Conservation (phyloP, 805 yeast genomes). For the Candida arabinofermentans region DNA sequence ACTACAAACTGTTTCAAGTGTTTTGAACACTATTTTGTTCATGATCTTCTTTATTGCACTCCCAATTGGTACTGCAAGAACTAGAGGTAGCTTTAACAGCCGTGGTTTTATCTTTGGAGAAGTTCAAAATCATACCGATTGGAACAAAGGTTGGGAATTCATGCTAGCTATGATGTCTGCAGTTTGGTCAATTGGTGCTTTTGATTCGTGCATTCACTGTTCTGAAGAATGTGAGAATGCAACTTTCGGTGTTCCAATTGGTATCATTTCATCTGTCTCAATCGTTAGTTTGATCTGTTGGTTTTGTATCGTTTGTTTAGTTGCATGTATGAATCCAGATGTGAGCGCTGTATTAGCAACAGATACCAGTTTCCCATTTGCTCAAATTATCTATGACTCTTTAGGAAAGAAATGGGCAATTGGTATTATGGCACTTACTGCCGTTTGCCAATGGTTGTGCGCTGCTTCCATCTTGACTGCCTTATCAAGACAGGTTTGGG, state of each 20-base stretch:
- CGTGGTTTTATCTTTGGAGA: slow-evolving; percentile 56
- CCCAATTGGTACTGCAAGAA: slow-evolving; percentile 50
- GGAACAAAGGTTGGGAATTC: slow-evolving; percentile 57
- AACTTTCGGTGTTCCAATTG: slow-evolving; percentile 58
- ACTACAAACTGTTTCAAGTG: slow-evolving; percentile 56
- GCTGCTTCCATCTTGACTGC: slow-evolving; percentile 60
- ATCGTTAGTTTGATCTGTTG: slow-evolving; percentile 59
- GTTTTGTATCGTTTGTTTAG: slow-evolving; percentile 46
- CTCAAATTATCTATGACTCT: slow-evolving; percentile 28
- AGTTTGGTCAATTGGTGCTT: slow-evolving; percentile 73
- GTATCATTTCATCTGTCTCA: slow-evolving; percentile 56
- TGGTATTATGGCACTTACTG: slow-evolving; percentile 55
- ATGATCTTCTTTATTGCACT: slow-evolving; percentile 56
- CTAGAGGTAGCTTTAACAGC: slow-evolving; percentile 38
- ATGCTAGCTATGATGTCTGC: slow-evolving; percentile 50
- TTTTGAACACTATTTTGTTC: slow-evolving; percentile 49
- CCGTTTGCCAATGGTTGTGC: slow-evolving; percentile 62
- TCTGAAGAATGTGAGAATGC: slow-evolving; percentile 61
- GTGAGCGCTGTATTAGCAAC: slow-evolving; percentile 39
- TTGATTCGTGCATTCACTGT: slow-evolving; percentile 62
- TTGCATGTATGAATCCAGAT: slow-evolving; percentile 50
- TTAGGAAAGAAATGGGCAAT: slow-evolving; percentile 59
- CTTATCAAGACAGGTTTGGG: slow-evolving; percentile 68
- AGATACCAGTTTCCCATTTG: slow-evolving; percentile 58
- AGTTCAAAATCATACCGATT: slow-evolving; percentile 45